phyloP scores from a whole-genome alignment of 257 asterid species.

The Vinca minor region DNA sequence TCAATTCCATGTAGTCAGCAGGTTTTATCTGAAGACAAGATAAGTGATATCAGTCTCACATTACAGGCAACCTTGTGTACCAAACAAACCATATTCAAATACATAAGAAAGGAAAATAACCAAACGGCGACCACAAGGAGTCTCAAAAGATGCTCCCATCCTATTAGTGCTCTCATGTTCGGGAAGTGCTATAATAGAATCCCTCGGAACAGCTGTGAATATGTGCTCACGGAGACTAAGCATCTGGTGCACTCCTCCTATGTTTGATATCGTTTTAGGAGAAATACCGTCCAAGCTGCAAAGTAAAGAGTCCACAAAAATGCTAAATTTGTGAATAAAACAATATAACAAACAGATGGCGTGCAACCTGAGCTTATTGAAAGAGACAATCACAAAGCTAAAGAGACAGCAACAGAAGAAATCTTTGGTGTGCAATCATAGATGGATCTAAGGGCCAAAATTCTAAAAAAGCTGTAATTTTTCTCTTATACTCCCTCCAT shows the following conservation, averaged over 20 bases:
- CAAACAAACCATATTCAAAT: not conserved
- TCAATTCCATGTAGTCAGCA: constrained; percentile 53
- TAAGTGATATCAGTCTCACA: not conserved
- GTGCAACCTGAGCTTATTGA: not conserved
- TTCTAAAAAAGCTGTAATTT: too few species aligned
- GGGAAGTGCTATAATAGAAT: constrained; percentile 63
- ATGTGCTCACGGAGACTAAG: constrained; percentile 56
- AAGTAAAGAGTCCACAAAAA: not conserved
- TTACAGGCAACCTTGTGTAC: not conserved
- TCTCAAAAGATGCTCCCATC: constrained; percentile 83
- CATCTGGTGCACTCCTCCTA: constrained; percentile 75
- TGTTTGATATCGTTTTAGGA: constrained; percentile 42
- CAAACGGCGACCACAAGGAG: constrained; percentile 76
- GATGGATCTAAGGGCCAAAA: too few species aligned
- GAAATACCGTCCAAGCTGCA: constrained; percentile 71
- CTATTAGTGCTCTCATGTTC: constrained; percentile 52
- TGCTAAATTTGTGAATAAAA: not conserved
- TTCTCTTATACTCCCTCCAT: too few species aligned
- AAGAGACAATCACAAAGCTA: not conserved
- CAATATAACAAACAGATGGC: constrained; percentile 21
- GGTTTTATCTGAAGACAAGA: constrained; percentile 51
- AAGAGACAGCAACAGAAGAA: too few species aligned
- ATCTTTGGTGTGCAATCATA: too few species aligned
- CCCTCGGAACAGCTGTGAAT: constrained; percentile 68
- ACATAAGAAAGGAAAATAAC: constrained; percentile 23